Conservation (phyloP, 2,329 filamentous ascomycete genomes). For the Aspergillus tanneri region DNA sequence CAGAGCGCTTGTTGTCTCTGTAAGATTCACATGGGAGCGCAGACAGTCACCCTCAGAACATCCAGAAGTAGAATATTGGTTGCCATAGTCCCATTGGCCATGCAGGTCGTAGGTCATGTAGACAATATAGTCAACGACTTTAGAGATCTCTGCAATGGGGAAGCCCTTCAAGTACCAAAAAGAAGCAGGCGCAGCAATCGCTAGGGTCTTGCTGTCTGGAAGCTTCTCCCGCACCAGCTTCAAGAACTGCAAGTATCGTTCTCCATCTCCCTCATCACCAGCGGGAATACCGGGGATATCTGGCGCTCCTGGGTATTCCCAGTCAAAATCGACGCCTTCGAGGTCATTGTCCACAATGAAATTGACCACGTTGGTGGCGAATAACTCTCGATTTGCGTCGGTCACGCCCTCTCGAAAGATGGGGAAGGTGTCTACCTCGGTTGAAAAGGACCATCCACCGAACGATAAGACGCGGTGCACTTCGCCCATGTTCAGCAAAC, state of each 20-base stretch:
- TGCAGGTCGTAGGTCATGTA: constrained; percentile 45
- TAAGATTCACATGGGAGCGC: constrained; percentile 41
- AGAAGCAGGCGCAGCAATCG: constrained; percentile 29
- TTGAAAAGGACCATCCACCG: constrained; percentile 48
- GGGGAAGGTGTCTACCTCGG: constrained; percentile 33
- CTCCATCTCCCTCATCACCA: constrained; percentile 27
- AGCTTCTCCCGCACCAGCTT: constrained; percentile 19
- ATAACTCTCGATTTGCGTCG: constrained; percentile 37
- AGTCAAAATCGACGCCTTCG: constrained; percentile 45
- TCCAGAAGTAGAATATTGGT: constrained; percentile 19
- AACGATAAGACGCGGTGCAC: constrained; percentile 45
- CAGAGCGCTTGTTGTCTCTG: constrained; percentile 35
- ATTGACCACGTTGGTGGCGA: constrained; percentile 38
- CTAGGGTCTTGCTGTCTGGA: constrained; percentile 22
- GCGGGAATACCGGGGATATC: constrained; percentile 41
- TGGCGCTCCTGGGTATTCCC: constrained; percentile 39
- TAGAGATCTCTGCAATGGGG: constrained; percentile 28
- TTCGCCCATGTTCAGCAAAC: constrained; percentile 30
- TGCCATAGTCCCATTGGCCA: constrained; percentile 30
- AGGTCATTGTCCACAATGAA: constrained; percentile 44
- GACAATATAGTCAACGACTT: constrained; percentile 35
- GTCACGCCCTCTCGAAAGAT: constrained; percentile 41
- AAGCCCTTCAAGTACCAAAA: constrained; percentile 37
- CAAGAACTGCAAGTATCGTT: constrained; percentile 36
- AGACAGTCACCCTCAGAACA: constrained; percentile 33